Base-by-base conservation (phyloP, 2,329 filamentous ascomycete species). In the Orbilia brochopaga region DNA sequence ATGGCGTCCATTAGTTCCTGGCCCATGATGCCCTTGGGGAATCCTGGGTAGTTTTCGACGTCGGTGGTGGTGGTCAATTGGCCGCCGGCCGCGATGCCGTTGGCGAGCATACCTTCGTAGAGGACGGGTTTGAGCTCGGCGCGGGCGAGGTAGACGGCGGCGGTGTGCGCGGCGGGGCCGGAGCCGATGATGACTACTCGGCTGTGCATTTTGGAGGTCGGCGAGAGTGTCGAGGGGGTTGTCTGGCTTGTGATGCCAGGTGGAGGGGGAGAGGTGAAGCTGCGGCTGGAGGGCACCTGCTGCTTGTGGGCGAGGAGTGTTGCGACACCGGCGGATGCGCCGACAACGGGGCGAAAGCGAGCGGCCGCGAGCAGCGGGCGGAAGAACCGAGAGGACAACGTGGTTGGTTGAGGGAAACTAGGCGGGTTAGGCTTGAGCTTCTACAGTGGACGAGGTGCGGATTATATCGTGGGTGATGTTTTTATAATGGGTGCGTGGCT, bases 61-160 rank as follows among this genome's bases (percentile, higher is more conserved):
- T 99, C 95, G 78, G 96, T 97, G 62, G 94, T 99, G 24, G 95
- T 99, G 62, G 95, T 99, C 76, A 99, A 85, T 84, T 99, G 94
- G 66, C 94, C 94, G 76, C 94, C 94, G 50, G 94, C 91, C 5
- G 94, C 94, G 77, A 95, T 96, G 78, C 93, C 94, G 79, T 97
- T 94, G 77, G 94, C 94, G 80, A 99, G 88, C 85, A 99, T 96
- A 77, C 94, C 94, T 83, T 99, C 94, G 80, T 97, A 99, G 76
- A 99, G 85, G 74, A 97, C 90, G 74, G 94, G 94, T 81, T 95
- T 90, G 79, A 99, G 83, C 80, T 99, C 93, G 73, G 94, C 94
- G 79, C 94, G 90, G 53, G 92, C 90, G 77, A 97, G 88, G 82
- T 99, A 99, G 79, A 99, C 88, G 80, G 94, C 94, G 74, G 94